Conservation (phyloP, 805 yeast species). For the Saturnispora zaruensis region DNA sequence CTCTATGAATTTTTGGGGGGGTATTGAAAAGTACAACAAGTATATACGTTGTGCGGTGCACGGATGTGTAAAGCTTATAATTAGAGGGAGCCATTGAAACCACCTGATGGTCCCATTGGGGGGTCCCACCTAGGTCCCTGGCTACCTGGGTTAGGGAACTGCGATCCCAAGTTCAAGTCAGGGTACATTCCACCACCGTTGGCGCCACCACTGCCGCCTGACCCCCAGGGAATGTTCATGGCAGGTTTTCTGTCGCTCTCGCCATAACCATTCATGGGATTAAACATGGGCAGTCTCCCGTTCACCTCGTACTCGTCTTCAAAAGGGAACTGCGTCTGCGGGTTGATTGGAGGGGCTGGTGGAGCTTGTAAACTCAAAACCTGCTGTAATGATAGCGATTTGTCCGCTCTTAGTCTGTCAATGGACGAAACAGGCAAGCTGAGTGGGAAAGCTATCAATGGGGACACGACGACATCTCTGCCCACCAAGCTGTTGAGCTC, state of each 20-base stretch:
- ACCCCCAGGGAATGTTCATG: constrained; percentile 3
- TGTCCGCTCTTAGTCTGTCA: not conserved
- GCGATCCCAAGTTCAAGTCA: not conserved
- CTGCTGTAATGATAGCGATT: not conserved
- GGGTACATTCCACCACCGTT: constrained; percentile 2
- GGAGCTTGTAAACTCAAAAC: not conserved
- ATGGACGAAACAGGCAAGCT: not conserved
- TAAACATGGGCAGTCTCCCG: not conserved
- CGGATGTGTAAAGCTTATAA: constrained; percentile 11
- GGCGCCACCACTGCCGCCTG: not conserved
- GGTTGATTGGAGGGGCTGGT: not conserved
- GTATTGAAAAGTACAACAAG: not conserved
- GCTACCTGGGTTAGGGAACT: not conserved
- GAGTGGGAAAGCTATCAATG: not conserved
- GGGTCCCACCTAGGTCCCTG: constrained; percentile 5
- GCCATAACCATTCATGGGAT: constrained; percentile 2
- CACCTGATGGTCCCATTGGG: constrained; percentile 7
- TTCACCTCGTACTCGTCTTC: constrained; percentile 2
- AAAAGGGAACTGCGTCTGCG: constrained; percentile 5
- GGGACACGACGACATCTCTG: not conserved
- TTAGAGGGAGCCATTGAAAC: not conserved
- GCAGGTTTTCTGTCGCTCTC: constrained; percentile 4
- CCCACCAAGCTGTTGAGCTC: not conserved
- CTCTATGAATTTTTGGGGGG: not conserved
- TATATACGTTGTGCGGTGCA: not conserved